Base-by-base conservation (phyloP, 306 rosid species). In the Prinsepia uniflora region DNA sequence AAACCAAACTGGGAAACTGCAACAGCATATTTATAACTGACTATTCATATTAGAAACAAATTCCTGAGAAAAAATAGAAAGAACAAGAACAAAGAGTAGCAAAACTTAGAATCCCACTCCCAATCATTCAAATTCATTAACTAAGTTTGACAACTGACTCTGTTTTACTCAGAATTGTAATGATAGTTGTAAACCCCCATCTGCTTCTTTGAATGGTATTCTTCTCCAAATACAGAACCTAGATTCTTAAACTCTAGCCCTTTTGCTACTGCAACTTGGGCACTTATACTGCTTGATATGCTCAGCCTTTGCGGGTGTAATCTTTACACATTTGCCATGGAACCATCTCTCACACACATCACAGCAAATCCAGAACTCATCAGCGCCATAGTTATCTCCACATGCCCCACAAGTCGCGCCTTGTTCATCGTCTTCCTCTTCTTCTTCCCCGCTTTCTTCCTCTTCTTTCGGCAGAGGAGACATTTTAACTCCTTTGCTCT, bases 241-340 rank as follows among this genome's bases (percentile, higher is more conserved):
- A 36, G 50, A 39, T 52, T 82, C 80, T 82, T 81, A 84, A 82
- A 83, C 87, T 80, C 96, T 88, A 72, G 88, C 87, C 85, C 89
- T 90, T 86, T 90, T 90, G 89, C 66, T 86, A 80, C 92, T 90
- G 92, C 97, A 90, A 77, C 95, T 78, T 13, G 96, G 96, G 84
- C 96, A 90, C 85, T 90, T 90, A 85, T 90, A 90, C 68, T 90
- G 96, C 90, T 90, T 90, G 86, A 90, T 90, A 78, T 90, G 96
- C 83, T 90, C 96, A 22, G 97, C 97, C 87, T 90, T 90, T 1
- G 96, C 95, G 9, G 96, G 96, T 72, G 96, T 90, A 36, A 90
- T 90, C 79, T 90, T 90, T 76, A 90, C 96, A 66, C 96, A 90
- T 81, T 90, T 90, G 17, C 96, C 96, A 78, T 90, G 96, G 81